Percentiles rank a stretch among this genome's conserved stretches.
phyloP scores from a whole-genome alignment of 1,284 basidiomycete species.

The Ganoderma multipileum region DNA sequence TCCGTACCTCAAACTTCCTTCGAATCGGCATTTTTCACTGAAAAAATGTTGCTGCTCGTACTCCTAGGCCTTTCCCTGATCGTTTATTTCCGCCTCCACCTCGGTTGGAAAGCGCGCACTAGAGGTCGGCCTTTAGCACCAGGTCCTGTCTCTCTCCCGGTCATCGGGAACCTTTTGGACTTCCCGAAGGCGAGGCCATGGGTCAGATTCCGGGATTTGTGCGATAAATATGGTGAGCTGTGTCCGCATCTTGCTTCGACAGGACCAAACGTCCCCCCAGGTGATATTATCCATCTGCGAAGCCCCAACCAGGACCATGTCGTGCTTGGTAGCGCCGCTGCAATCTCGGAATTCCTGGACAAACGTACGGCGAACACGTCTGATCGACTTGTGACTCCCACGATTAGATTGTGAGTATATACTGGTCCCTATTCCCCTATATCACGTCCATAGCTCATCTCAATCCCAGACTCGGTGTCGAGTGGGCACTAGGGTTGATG shows the following conservation, averaged over 20 bases:
- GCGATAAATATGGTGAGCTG: slow-evolving; percentile 7
- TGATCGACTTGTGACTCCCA: neutral
- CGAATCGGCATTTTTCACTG: neutral
- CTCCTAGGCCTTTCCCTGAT: neutral
- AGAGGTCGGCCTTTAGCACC: slow-evolving; percentile 2
- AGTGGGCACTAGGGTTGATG: slow-evolving; percentile 9
- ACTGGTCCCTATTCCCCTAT: neutral
- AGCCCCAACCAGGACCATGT: neutral
- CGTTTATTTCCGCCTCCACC: neutral
- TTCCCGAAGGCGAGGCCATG: neutral
- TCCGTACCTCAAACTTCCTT: neutral
- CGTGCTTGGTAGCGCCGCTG: neutral
- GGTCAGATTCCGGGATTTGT: neutral
- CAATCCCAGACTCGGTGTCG: slow-evolving; percentile 5
- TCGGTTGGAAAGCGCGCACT: neutral
- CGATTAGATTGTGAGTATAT: neutral
- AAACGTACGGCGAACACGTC: slow-evolving; percentile 9
- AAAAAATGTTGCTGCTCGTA: neutral
- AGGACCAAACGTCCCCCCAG: neutral
- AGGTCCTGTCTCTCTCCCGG: neutral
- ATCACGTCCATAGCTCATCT: neutral
- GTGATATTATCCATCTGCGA: neutral
- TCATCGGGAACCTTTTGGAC: slow-evolving; percentile 7
- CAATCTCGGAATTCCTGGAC: slow-evolving; percentile 7
- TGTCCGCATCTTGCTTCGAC: neutral